Percentiles rank a stretch among this genome's conserved stretches.
These are phyloP conservation scores for Aspergillus melleus DNA, from an alignment of 2,329 filamentous ascomycete species.

Conservation along the genomic window DNA sequence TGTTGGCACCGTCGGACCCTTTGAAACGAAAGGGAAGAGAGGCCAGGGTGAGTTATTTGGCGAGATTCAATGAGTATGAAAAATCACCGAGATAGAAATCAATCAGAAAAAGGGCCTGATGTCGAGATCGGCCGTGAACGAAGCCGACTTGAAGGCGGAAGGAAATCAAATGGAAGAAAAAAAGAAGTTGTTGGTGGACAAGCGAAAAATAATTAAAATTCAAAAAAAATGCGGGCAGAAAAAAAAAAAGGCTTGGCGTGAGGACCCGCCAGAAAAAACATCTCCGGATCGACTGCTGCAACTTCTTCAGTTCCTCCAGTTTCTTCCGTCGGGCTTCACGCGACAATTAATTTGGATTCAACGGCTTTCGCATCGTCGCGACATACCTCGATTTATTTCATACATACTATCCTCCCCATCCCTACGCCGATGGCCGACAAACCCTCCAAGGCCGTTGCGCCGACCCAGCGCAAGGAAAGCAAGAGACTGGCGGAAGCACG, in stretches of 20 bases:
- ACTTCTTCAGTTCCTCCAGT: neutral
- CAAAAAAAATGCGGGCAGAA: conserved; percentile 29
- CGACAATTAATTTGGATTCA: no score
- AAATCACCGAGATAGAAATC: conserved; percentile 12
- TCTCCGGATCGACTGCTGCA: conserved; percentile 4
- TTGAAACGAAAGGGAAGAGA: conserved; percentile 86
- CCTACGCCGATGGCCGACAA: conserved; percentile 29
- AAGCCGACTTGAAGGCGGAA: neutral
- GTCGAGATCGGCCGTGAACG: neutral
- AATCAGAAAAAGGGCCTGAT: conserved; percentile 3
- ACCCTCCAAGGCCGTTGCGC: conserved; percentile 29
- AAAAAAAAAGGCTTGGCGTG: conserved; percentile 34
- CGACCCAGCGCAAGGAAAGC: conserved; percentile 39
- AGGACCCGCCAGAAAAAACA: neutral
- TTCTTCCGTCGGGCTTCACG: neutral
- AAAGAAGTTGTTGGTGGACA: neutral
- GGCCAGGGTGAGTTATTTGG: conserved; percentile 29
- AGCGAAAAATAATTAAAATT: neutral
- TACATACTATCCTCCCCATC: neutral
- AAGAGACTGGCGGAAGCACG: conserved; percentile 56
- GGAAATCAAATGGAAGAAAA: neutral
- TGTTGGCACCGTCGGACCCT: conserved; percentile 63
- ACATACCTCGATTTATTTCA: neutral
- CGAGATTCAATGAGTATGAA: neutral
- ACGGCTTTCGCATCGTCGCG: no score